These are phyloP conservation scores for Eruca vesicaria DNA, from an alignment of 441 rosid genomes.

Conservation along the genomic window DNA sequence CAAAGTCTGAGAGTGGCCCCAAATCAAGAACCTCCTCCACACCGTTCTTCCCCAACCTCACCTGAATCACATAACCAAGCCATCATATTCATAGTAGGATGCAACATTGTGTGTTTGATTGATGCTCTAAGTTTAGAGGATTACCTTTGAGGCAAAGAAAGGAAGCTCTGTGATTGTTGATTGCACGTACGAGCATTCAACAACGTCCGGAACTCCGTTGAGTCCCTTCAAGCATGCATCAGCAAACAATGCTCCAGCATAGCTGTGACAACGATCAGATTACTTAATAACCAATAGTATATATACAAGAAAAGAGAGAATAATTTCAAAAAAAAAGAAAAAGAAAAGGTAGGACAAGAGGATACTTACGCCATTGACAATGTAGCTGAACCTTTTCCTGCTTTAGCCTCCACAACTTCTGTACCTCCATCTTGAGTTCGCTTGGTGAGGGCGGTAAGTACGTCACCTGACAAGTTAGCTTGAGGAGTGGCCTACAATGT, in stretches of 20 bases:
- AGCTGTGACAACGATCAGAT: conserved; percentile 34
- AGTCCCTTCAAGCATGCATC: conserved; percentile 97
- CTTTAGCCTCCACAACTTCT: conserved; percentile 97
- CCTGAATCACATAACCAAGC: conserved; percentile 46
- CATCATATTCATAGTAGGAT: not conserved
- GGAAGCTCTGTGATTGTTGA: conserved; percentile 82
- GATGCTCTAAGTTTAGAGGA: conserved; percentile 6
- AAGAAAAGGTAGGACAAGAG: not conserved
- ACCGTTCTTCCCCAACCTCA: conserved; percentile 85
- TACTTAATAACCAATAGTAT: too few relatives aligned
- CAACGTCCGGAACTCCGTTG: conserved; percentile 82
- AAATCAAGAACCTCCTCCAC: conserved; percentile 81
- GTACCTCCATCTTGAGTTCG: conserved; percentile 99
- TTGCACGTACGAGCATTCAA: conserved; percentile 86
- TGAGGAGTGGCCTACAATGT: conserved; percentile 77
- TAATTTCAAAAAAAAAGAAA: not conserved
- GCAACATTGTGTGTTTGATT: not conserved
- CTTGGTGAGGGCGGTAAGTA: conserved; percentile 78
- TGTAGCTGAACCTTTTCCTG: conserved; percentile 97
- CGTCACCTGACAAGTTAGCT: conserved; percentile 69
- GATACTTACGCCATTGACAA: conserved; percentile 94
- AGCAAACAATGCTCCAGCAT: conserved; percentile 93
- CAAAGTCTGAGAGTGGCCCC: conserved; percentile 77
- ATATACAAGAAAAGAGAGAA: too few relatives aligned
- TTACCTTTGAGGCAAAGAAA: conserved; percentile 95